A percentile compares a stretch with the other conserved stretches of the same genome.
Evolutionary conservation across 2,329 filamentous ascomycete species (phyloP).

Genomic region (Penicillium sp.): DNA sequence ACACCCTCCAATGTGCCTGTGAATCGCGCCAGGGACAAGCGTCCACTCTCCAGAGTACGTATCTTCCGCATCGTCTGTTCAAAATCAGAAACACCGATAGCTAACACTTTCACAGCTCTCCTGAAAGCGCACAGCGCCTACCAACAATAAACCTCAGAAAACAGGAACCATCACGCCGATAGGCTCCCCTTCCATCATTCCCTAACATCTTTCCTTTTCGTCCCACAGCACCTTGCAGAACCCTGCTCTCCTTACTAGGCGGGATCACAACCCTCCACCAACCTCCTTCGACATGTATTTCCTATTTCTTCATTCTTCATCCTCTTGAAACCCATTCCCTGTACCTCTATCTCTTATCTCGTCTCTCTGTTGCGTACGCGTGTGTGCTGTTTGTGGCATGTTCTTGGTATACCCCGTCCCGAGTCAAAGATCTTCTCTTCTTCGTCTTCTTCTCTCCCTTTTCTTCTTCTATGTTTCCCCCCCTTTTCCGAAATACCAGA

Average conservation of each 20-base stretch:
- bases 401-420: conserved; percentile 28
- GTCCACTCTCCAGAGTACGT: conserved; percentile 51
- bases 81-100: conserved; percentile 7
- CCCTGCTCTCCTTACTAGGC: conserved; percentile 8
- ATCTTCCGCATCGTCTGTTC: background rate
- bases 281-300: conserved; percentile 13
- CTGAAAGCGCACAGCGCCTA: conserved; percentile 41
- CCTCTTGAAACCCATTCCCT: background rate
- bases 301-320: conserved; percentile 6
- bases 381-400: conserved; percentile 27
- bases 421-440: conserved; percentile 19
- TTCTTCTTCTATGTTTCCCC: background rate
- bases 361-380: conserved; percentile 15
- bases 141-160: conserved; percentile 19
- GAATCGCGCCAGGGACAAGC: conserved; percentile 54
- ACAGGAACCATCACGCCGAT: conserved; percentile 8
- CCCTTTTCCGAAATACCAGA: background rate
- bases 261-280: conserved; percentile 20
- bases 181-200: conserved; percentile 3
- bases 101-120: conserved; percentile 34
- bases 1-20: conserved; percentile 61
- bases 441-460: conserved; percentile 9
- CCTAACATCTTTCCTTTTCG: conserved; percentile 3
- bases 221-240: background rate
- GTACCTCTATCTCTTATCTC: conserved; percentile 11